phyloP scores from a whole-genome alignment of 768 basidiomycete genomes.

The Suillus placidus region DNA sequence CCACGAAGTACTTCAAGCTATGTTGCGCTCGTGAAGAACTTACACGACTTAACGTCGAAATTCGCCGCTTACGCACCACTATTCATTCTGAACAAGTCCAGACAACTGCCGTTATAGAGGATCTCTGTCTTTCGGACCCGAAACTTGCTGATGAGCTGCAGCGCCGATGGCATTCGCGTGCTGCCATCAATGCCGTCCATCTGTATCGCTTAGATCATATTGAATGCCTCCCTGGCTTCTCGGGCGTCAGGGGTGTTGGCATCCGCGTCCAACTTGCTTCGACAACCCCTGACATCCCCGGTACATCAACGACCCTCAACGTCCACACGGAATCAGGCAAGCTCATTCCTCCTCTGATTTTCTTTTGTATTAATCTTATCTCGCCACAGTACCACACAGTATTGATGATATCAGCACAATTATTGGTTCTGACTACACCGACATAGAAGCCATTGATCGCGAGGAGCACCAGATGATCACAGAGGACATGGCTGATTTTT shows the following conservation, averaged over 20 bases:
- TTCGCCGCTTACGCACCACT: constrained; percentile 20
- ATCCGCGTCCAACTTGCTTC: not conserved
- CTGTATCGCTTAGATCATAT: constrained; percentile 14
- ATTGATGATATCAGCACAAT: too few relatives aligned
- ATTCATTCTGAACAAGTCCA: constrained; percentile 23
- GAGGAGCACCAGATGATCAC: too few relatives aligned
- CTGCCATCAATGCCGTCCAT: constrained; percentile 11
- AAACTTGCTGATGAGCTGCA: constrained; percentile 9
- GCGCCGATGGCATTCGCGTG: not conserved
- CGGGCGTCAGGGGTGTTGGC: not conserved
- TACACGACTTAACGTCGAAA: constrained; percentile 27
- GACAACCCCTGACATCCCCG: too few relatives aligned
- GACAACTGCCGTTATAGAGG: not conserved
- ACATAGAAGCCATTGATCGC: too few relatives aligned
- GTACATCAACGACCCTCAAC: too few relatives aligned
- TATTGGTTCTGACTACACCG: too few relatives aligned
- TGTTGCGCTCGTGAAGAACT: constrained; percentile 32
- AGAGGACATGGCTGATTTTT: too few relatives aligned
- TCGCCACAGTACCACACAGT: too few relatives aligned
- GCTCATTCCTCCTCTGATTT: too few relatives aligned
- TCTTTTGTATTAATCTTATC: too few relatives aligned
- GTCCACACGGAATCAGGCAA: too few relatives aligned
- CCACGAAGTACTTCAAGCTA: constrained; percentile 27
- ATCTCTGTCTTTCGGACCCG: constrained; percentile 1
- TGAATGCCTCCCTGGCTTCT: not conserved